Evolutionary conservation across 1,284 basidiomycete genomes (phyloP).

Genomic region (Austroboletus niveus): DNA sequence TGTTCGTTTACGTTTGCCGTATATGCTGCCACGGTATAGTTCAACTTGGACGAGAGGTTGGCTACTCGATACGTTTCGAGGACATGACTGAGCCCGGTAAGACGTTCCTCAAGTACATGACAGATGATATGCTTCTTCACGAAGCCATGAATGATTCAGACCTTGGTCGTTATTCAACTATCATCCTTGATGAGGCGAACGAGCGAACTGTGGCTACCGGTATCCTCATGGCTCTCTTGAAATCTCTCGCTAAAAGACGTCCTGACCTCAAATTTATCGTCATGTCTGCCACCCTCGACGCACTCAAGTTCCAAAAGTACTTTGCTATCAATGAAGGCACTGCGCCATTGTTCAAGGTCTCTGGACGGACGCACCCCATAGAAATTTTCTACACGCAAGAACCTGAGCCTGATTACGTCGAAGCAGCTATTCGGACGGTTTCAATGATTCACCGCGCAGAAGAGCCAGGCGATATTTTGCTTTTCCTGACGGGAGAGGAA

Average conservation of each 20-base stretch:
- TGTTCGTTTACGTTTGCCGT: constrained; percentile 4
- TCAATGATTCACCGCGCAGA: constrained; percentile 98
- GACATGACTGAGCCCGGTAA: constrained; percentile 92
- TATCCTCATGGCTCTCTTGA: constrained; percentile 93
- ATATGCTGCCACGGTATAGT: constrained; percentile 45
- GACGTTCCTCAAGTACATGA: constrained; percentile 98
- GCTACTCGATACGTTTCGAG: constrained; percentile 98
- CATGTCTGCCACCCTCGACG: constrained; percentile 98
- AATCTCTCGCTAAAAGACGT: constrained; percentile 76
- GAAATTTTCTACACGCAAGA: constrained; percentile 97
- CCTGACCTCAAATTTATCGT: constrained; percentile 95
- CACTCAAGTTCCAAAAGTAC: constrained; percentile 96
- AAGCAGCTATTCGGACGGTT: constrained; percentile 95
- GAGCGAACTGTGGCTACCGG: constrained; percentile 98
- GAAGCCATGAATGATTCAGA: constrained; percentile 97
- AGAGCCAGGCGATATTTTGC: constrained; percentile 87
- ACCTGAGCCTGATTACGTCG: constrained; percentile 95
- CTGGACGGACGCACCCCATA: constrained; percentile 94
- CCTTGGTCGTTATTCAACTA: constrained; percentile 89
- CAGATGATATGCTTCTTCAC: constrained; percentile 95
- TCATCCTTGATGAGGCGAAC: constrained; percentile 99
- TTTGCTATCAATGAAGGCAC: constrained; percentile 65
- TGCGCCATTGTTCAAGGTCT: constrained; percentile 94
- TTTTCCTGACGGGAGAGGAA: constrained; percentile 98
- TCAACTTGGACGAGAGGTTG: constrained; percentile 89